Evolutionary conservation across 129 eudicot genomes (phyloP), one percentile per base, ranked within the genome.

Genomic region (Flaveria linearis): DNA sequence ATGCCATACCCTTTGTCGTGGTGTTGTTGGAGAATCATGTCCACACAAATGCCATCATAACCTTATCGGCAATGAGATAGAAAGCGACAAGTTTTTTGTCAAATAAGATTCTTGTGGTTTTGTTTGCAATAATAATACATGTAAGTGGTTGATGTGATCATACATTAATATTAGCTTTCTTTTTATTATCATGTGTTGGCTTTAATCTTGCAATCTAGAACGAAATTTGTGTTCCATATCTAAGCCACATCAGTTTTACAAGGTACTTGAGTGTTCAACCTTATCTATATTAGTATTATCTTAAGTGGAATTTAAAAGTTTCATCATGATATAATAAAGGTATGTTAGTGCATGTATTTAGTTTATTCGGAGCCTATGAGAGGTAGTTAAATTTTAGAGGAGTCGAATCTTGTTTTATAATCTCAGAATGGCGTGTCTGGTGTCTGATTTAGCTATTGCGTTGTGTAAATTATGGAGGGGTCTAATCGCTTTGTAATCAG

Each of bases 1-100:
- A 75, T 80, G 84, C 76, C 20, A 74, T 55, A 67, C 41, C 61
- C 68, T 47, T 80, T 80, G 84, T 80, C 79, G 16, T 80, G 75
- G 53, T 66, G 65, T 67, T 80, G 71, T 46, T 80, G 62, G 64
- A 67, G 46, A 80, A 80, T 45, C 63, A 55, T 74, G 63, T 78
- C 84, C 84, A 67, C 68, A 68, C 30, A 80, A 45, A 45, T 74
- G 49, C 51, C 43, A 74, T 74, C 79, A 80, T 56, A 80, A 68
- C 69, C 76, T 69, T 74, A 80, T 80, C 71, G 22, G 30, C 64
- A 80, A 42, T 55, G 36, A 47, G 30, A 18, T 74, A 9, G 71
- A 74, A 74, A 74, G 70, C 57, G 84, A 80, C 71, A 79, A 79
- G 26, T 0, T 49, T 79, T 64, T 72, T 58, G 74, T 64, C 73